Percentiles rank a stretch among this genome's conserved stretches.
Evolutionary conservation across 805 yeast genomes (phyloP).

Genomic region (Blastobotrys mokoenaii): DNA sequence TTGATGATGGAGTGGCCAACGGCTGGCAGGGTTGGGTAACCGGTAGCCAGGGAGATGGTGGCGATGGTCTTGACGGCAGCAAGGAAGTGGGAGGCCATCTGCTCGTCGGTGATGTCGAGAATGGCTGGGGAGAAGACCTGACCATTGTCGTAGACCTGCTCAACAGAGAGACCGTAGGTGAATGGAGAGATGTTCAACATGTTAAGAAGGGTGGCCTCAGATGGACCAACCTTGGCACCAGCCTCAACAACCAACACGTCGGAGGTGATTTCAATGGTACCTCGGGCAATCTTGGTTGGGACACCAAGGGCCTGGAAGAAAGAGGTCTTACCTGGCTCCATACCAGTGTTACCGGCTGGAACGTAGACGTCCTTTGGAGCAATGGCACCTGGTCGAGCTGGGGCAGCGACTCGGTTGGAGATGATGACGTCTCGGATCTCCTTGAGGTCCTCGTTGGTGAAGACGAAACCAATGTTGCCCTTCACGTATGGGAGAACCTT

Average conservation of each 20-base stretch:
- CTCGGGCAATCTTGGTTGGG: slow-evolving; percentile 99
- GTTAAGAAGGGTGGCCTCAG: slow-evolving; percentile 97
- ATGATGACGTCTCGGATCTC: slow-evolving; percentile 79
- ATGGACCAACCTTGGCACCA: slow-evolving; percentile 90
- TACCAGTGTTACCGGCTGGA: slow-evolving; percentile 99
- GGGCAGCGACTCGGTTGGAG: slow-evolving; percentile 98
- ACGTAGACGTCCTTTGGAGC: slow-evolving; percentile 98
- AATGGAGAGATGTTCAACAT: slow-evolving; percentile 99
- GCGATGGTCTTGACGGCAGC: slow-evolving; percentile 91
- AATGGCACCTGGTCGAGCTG: slow-evolving; percentile 99
- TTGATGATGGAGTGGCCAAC: slow-evolving; percentile 98
- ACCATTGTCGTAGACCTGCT: slow-evolving; percentile 97
- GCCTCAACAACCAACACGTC: slow-evolving; percentile 93
- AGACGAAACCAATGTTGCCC: slow-evolving; percentile 99
- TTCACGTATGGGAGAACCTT: slow-evolving; percentile 87
- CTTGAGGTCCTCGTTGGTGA: slow-evolving; percentile 95
- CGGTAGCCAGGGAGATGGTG: slow-evolving; percentile 92
- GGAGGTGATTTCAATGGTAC: slow-evolving; percentile 98
- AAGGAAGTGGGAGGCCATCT: slow-evolving; percentile 85
- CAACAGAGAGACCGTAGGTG: slow-evolving; percentile 96
- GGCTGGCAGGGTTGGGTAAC: slow-evolving; percentile 99
- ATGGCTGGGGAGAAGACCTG: slow-evolving; percentile 94
- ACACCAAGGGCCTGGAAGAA: slow-evolving; percentile 99
- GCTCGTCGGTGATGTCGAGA: slow-evolving; percentile 97
- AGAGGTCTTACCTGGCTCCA: slow-evolving; percentile 99